A percentile compares a stretch with the other conserved stretches of the same genome.
These are phyloP conservation scores for Pichia sp. DNA, from an alignment of 1,139 yeast genomes.

Conservation along the genomic window DNA sequence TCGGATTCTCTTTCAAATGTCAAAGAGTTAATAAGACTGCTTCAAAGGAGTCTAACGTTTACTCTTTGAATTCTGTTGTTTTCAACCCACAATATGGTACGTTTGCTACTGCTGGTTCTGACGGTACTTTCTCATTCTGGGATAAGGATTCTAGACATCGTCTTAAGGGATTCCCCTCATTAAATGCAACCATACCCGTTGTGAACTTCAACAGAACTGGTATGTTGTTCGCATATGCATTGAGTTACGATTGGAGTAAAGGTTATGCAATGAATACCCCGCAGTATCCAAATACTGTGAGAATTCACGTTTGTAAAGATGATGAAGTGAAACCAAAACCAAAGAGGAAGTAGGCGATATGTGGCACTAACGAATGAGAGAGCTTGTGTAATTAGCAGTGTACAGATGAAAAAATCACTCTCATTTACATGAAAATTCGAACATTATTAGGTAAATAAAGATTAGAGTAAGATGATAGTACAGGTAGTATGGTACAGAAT, in stretches of 20 bases:
- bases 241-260: slow-evolving; percentile 93
- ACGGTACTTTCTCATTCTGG: slow-evolving; percentile 94
- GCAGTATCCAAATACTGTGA: slow-evolving; percentile 67
- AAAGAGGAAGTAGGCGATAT: slow-evolving; percentile 20
- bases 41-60: slow-evolving; percentile 51
- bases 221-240: slow-evolving; percentile 80
- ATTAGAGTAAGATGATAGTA: background rate
- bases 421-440: too few relatives aligned
- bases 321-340: slow-evolving; percentile 79
- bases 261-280: slow-evolving; percentile 76
- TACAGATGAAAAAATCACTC: too few relatives aligned
- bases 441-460: too few relatives aligned
- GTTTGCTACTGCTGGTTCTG: slow-evolving; percentile 90
- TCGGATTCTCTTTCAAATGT: slow-evolving; percentile 88
- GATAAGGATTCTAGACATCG: slow-evolving; percentile 91
- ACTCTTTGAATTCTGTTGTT: slow-evolving; percentile 70
- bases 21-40: slow-evolving; percentile 60
- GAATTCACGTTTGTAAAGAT: slow-evolving; percentile 78
- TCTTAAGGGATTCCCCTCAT: slow-evolving; percentile 69
- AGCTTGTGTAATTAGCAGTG: background rate
- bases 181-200: slow-evolving; percentile 69
- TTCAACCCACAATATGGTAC: slow-evolving; percentile 93
- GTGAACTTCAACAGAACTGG: slow-evolving; percentile 83
- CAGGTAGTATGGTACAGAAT: background rate
- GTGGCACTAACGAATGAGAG: too few relatives aligned